These are phyloP conservation scores for Neospermospora avenae DNA, from an alignment of 2,329 filamentous ascomycete species.

Conservation along the genomic window DNA sequence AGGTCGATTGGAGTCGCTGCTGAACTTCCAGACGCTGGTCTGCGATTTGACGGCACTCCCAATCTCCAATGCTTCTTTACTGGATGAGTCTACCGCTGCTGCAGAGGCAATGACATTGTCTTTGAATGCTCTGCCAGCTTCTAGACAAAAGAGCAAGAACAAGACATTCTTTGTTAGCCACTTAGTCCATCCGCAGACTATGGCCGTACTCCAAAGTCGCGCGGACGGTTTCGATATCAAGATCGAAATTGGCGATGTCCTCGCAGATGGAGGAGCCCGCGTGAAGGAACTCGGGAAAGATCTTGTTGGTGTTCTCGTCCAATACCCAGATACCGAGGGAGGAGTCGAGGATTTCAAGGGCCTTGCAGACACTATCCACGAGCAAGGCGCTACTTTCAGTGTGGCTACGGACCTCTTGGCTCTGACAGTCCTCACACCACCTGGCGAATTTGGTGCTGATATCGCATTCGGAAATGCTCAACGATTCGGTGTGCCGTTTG, in stretches of 20 bases:
- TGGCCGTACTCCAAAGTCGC: constrained; percentile 77
- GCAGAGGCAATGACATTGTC: constrained; percentile 96
- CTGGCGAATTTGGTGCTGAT: constrained; percentile 91
- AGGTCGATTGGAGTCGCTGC: constrained; percentile 82
- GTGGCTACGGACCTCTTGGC: constrained; percentile 88
- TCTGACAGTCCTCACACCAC: constrained; percentile 81
- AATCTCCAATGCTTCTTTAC: constrained; percentile 84
- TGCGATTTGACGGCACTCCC: constrained; percentile 82
- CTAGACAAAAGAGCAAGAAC: constrained; percentile 68
- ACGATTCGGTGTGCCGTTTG: constrained; percentile 86
- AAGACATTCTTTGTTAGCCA: constrained; percentile 85
- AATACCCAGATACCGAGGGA: constrained; percentile 89
- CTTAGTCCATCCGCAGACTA: constrained; percentile 79
- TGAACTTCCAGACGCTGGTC: constrained; percentile 95
- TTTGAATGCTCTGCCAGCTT: constrained; percentile 67
- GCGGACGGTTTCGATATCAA: constrained; percentile 89
- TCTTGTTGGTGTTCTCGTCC: constrained; percentile 85
- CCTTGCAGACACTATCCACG: constrained; percentile 75
- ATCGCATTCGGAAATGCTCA: constrained; percentile 93
- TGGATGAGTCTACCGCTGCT: constrained; percentile 89
- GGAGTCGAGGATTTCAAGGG: constrained; percentile 71
- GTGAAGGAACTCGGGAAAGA: constrained; percentile 76
- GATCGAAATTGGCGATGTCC: constrained; percentile 69
- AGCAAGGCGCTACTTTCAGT: constrained; percentile 74
- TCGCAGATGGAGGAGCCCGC: constrained; percentile 58